phyloP scores from a whole-genome alignment of 805 yeast species.

The Lipomyces orientalis region DNA sequence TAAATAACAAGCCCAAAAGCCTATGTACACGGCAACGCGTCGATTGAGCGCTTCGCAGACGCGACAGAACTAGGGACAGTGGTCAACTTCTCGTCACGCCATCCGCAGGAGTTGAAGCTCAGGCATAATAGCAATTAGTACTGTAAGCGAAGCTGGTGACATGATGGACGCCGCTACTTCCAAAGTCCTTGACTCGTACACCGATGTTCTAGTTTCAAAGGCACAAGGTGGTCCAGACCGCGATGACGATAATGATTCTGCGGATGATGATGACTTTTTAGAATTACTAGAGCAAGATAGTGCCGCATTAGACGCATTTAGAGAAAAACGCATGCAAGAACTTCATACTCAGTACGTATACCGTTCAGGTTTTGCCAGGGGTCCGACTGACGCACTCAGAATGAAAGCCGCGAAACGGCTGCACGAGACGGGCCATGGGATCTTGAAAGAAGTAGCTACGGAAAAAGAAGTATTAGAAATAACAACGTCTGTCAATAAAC shows the following conservation, averaged over 20 bases:
- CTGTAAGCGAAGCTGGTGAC: neutral
- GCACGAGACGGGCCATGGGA: slow-evolving; percentile 53
- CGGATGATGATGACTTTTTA: slow-evolving; percentile 41
- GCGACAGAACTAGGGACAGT: too few relatives aligned
- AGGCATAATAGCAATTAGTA: neutral
- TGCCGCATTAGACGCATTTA: slow-evolving; percentile 55
- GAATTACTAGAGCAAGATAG: slow-evolving; percentile 53
- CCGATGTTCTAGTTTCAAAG: slow-evolving; percentile 20
- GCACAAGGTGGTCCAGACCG: slow-evolving; percentile 43
- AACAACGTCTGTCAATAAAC: slow-evolving; percentile 48
- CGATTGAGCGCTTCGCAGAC: too few relatives aligned
- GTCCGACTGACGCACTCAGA: slow-evolving; percentile 41
- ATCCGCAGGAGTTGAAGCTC: too few relatives aligned
- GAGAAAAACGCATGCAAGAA: slow-evolving; percentile 69
- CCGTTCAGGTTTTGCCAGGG: neutral
- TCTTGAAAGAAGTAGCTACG: slow-evolving; percentile 44
- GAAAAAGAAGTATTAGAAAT: slow-evolving; percentile 65
- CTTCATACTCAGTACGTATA: slow-evolving; percentile 49
- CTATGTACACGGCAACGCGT: too few relatives aligned
- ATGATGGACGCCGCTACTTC: slow-evolving; percentile 29
- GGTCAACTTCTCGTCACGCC: too few relatives aligned
- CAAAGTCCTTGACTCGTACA: slow-evolving; percentile 25
- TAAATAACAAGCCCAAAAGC: too few relatives aligned
- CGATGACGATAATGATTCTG: slow-evolving; percentile 40
- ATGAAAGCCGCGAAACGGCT: slow-evolving; percentile 48